phyloP scores from a whole-genome alignment of 345 rosid species.

The Bruguiera parviflora region DNA sequence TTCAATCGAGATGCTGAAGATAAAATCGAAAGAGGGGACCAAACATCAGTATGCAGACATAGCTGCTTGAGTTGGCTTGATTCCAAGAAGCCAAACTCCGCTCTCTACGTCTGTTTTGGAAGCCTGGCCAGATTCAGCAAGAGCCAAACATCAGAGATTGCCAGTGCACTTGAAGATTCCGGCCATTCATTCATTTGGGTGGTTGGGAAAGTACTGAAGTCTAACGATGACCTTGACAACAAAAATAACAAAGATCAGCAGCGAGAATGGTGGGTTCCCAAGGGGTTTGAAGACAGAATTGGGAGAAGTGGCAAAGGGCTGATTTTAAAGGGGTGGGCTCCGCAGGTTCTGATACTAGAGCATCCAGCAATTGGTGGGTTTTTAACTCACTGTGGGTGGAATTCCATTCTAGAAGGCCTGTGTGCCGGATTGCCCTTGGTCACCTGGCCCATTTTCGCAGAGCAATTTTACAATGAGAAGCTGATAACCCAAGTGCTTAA shows the following conservation, averaged over 20 bases:
- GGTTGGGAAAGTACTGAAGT: conserved; percentile 3
- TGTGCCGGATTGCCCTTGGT: conserved; percentile 26
- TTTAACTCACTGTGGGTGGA: conserved; percentile 48
- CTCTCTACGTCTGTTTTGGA: conserved; percentile 12
- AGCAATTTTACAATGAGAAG: conserved; percentile 44
- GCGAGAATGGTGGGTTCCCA: conserved; percentile 26
- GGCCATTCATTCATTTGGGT: conserved; percentile 1
- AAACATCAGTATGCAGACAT: neutral
- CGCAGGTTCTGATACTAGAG: conserved; percentile 30
- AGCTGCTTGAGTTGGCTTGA: conserved; percentile 10
- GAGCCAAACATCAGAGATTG: neutral
- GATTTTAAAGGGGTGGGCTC: conserved; percentile 36
- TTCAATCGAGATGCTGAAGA: conserved; percentile 5
- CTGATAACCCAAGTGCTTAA: conserved; percentile 30
- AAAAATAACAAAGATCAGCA: neutral
- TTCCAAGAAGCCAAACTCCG: neutral
- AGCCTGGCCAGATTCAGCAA: neutral
- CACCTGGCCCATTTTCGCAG: conserved; percentile 44
- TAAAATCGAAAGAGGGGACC: neutral
- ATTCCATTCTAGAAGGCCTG: conserved; percentile 38
- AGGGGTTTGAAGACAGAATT: conserved; percentile 20
- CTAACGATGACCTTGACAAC: neutral
- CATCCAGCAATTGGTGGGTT: conserved; percentile 36
- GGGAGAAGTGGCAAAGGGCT: conserved; percentile 20
- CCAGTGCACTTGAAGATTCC: neutral